Evolutionary conservation across 257 asterid genomes (phyloP), one percentile per base, ranked within the genome.

Genomic region (Przewalskia tangutica): DNA sequence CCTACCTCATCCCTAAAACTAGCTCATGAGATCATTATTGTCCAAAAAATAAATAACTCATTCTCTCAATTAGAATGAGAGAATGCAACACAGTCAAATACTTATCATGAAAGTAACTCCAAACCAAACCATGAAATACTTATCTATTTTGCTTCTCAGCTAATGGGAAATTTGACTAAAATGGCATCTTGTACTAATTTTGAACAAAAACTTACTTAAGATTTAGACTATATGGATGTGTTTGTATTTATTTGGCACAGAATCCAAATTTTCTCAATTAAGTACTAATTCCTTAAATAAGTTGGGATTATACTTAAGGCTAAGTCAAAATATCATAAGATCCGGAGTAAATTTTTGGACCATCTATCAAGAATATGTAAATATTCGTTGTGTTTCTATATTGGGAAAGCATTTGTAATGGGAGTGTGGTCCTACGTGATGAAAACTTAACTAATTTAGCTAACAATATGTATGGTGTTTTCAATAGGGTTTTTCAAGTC

Each of bases 401-500:
- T 50, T 50, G 14, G 3, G 80, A 75, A 75, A 75, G 46, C 44
- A 48, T 75, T 75, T 50, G 20, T 50, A 75, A 75, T 48, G 60
- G 59, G 20, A 4, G 27, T 50, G 80, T 73, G 80, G 80, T 75
- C 80, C 80, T 75, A 50, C 63, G 14, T 7, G 20, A 75, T 75
- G 63, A 75, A 75, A 75, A 75, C 46, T 50, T 27, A 50, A 75
- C 80, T 48, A 13, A 50, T 50, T 50, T 50, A 75, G 80, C 80
- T 75, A 75, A 50, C 80, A 27, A 75, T 50, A 75, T 75, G 80
- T 27, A 75, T 50, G 46, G 62, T 75, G 46, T 48, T 75, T 12
- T 75, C 80, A 75, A 75, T 75, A 75, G 27, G 23, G 44, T 50
- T 75, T 71, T 50, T 27, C 14, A 13, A 75, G 80, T 75, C 80